These are phyloP conservation scores for Tulasnella calospora DNA, from an alignment of 768 basidiomycete genomes.

Conservation along the genomic window DNA sequence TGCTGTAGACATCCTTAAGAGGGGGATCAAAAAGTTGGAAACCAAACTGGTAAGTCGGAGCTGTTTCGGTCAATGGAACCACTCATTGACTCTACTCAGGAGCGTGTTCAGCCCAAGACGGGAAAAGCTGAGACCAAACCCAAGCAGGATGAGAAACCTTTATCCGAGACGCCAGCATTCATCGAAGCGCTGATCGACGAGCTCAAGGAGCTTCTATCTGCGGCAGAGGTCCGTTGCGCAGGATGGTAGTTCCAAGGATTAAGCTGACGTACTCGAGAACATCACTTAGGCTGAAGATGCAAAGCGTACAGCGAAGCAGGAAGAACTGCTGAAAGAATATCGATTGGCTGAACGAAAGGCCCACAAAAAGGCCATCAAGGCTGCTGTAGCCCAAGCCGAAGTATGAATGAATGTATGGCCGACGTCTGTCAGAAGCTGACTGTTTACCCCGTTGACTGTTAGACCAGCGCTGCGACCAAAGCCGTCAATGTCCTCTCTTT, in stretches of 20 bases:
- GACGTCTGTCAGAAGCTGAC: background rate
- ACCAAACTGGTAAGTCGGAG: conserved; percentile 42
- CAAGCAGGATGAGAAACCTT: conserved; percentile 81
- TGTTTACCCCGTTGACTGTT: background rate
- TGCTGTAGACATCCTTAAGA: conserved; percentile 60
- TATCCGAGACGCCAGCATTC: conserved; percentile 63
- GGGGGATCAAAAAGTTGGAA: conserved; percentile 56
- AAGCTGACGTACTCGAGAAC: background rate
- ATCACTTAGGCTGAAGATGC: conserved; percentile 2
- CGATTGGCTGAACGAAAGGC: background rate
- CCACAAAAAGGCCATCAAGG: conserved; percentile 10
- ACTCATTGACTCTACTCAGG: conserved; percentile 41
- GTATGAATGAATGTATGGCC: background rate
- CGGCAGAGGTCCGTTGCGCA: conserved; percentile 61
- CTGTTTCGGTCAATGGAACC: background rate
- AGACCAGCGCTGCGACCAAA: conserved; percentile 16
- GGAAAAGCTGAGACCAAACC: conserved; percentile 63
- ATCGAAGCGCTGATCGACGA: conserved; percentile 79
- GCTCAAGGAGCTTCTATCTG: conserved; percentile 76
- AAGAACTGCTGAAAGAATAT: background rate
- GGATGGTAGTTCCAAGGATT: background rate
- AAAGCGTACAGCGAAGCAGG: conserved; percentile 15
- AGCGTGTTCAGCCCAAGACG: conserved; percentile 67
- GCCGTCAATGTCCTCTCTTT: conserved; percentile 18
- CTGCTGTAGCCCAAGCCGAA: conserved; percentile 1